phyloP scores from a whole-genome alignment of 164 flowering plant species.

The Echeveria elegans region DNA sequence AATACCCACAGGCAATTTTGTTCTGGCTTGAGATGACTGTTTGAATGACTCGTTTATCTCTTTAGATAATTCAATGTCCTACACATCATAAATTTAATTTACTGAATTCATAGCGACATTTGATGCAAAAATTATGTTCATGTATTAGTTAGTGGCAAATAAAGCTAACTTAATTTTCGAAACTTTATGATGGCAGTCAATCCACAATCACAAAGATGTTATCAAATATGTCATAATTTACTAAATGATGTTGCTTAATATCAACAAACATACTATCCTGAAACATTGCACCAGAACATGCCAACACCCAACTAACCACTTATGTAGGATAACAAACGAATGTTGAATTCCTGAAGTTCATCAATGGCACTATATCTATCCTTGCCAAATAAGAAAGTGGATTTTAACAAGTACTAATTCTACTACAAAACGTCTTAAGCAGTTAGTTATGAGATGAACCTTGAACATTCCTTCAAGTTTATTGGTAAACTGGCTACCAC shows the following conservation, averaged over 20 bases:
- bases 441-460: constrained; percentile 31
- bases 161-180: not conserved
- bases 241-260: not conserved
- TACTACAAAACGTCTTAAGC: not conserved
- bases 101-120: not conserved
- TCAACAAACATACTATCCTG: not conserved
- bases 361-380: not conserved
- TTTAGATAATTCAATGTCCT: constrained; percentile 88
- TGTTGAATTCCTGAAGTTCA: not conserved
- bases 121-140: not conserved
- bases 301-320: not conserved
- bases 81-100: constrained; percentile 8
- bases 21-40: constrained; percentile 88
- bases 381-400: not conserved
- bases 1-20: constrained; percentile 84
- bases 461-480: constrained; percentile 99
- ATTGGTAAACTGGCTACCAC: constrained; percentile 99
- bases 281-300: not conserved
- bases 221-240: no score
- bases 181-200: not conserved
- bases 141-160: not conserved
- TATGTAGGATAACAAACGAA: not conserved
- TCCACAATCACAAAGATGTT: not conserved
- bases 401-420: not conserved
- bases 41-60: constrained; percentile 92